Percentiles rank a stretch among this genome's conserved stretches.
These are phyloP conservation scores for Cordyceps fumosorosea DNA, from an alignment of 2,329 filamentous ascomycete genomes.

Conservation along the genomic window DNA sequence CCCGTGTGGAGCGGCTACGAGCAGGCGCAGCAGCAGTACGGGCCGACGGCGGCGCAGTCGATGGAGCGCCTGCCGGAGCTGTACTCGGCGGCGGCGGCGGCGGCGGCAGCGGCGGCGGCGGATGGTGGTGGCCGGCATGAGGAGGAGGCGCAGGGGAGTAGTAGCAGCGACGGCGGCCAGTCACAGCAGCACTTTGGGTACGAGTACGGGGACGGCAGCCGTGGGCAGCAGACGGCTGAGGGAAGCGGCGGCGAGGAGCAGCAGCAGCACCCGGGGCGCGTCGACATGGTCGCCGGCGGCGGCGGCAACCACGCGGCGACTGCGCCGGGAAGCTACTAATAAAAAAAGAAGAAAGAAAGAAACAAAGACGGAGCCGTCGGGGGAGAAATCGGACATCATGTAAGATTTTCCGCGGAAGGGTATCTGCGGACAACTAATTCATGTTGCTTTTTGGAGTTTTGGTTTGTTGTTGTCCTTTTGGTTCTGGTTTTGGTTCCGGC, in stretches of 20 bases:
- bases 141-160: background rate
- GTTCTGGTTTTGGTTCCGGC: background rate
- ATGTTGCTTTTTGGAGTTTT: background rate
- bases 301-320: background rate
- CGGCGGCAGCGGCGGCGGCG: background rate
- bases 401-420: background rate
- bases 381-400: no score
- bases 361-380: no score
- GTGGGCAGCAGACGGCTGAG: background rate
- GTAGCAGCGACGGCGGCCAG: background rate
- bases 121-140: background rate
- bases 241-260: background rate
- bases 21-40: background rate
- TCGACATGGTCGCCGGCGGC: background rate
- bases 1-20: slow-evolving; percentile 6
- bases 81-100: background rate
- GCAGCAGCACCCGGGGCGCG: background rate
- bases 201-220: background rate
- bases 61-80: slow-evolving; percentile 3
- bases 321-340: background rate
- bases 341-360: background rate
- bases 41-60: background rate
- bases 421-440: no score
- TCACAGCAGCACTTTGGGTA: background rate
- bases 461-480: no score